Conservation (phyloP, 2,329 filamentous ascomycete species). For the Aspergillus neotritici region DNA sequence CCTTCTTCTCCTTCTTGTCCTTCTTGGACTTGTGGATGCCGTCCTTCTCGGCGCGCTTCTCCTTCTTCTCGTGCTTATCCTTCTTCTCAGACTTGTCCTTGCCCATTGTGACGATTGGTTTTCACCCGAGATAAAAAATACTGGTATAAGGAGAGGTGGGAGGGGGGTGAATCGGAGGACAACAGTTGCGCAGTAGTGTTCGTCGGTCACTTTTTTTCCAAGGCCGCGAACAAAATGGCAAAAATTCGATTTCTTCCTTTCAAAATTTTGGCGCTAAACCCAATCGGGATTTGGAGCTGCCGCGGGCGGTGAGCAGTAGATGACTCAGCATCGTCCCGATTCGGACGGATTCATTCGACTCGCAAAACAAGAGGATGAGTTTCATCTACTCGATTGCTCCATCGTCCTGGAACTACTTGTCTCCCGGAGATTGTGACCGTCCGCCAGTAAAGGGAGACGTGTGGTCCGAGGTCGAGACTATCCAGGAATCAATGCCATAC, state of each 20-base stretch:
- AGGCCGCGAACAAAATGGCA: slow-evolving; percentile 18
- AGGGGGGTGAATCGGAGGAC: slow-evolving; percentile 8
- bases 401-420: not conserved
- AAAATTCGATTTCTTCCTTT: slow-evolving; percentile 29
- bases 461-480: too few species aligned
- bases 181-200: slow-evolving; percentile 18
- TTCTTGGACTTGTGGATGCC: slow-evolving; percentile 44
- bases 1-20: slow-evolving; percentile 44
- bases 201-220: slow-evolving; percentile 11
- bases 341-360: slow-evolving; percentile 8
- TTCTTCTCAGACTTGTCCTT: slow-evolving; percentile 45
- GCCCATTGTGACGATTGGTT: slow-evolving; percentile 34
- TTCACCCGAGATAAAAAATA: slow-evolving; percentile 4
- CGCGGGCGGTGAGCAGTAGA: slow-evolving; percentile 12
- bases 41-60: slow-evolving; percentile 43
- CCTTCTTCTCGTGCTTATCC: slow-evolving; percentile 42
- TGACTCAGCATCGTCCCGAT: slow-evolving; percentile 20
- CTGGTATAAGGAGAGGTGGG: slow-evolving; percentile 8
- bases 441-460: too few species aligned
- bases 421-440: too few species aligned
- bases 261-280: slow-evolving; percentile 34
- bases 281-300: slow-evolving; percentile 16
- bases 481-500: too few species aligned
- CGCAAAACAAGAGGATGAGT: slow-evolving; percentile 16
- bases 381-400: not conserved